phyloP scores from a whole-genome alignment of 1,139 yeast genomes.

The Waltiozyma sp. region DNA sequence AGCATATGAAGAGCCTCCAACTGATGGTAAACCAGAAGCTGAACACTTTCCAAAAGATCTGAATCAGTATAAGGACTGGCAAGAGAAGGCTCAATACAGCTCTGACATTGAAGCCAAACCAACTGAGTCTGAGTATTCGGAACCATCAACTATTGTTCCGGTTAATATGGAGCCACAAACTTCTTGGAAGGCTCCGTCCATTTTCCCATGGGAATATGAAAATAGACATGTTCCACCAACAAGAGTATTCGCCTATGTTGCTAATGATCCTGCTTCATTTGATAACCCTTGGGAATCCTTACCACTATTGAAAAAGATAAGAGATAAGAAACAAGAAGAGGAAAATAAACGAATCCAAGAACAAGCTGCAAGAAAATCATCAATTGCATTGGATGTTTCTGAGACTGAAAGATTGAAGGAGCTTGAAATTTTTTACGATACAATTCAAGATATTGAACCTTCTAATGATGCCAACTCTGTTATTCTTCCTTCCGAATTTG shows the following conservation, averaged over 20 bases:
- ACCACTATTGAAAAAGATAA: conserved; percentile 13
- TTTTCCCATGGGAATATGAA: conserved; percentile 21
- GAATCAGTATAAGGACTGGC: conserved; percentile 11
- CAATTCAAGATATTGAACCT: conserved; percentile 1
- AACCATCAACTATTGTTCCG: background rate
- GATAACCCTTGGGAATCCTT: conserved; percentile 14
- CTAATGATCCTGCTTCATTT: conserved; percentile 2
- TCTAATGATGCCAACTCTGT: conserved; percentile 7
- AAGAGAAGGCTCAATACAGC: conserved; percentile 1
- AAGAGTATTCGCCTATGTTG: conserved; percentile 9
- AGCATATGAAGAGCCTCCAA: conserved; percentile 29
- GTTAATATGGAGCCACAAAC: background rate
- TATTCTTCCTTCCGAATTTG: background rate
- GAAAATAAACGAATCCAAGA: conserved; percentile 2
- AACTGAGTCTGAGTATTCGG: background rate
- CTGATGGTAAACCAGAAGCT: conserved; percentile 29
- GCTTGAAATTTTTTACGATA: conserved; percentile 7
- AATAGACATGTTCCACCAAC: conserved; percentile 8
- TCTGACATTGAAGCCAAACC: background rate
- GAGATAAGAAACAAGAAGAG: conserved; percentile 3
- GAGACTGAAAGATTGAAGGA: conserved; percentile 12
- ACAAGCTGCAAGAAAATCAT: background rate
- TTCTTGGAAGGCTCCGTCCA: conserved; percentile 13
- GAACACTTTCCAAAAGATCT: conserved; percentile 18
- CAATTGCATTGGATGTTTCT: conserved; percentile 3